Evolutionary conservation across 345 rosid genomes (phyloP).

Genomic region (Excoecaria cochinchinensis): DNA sequence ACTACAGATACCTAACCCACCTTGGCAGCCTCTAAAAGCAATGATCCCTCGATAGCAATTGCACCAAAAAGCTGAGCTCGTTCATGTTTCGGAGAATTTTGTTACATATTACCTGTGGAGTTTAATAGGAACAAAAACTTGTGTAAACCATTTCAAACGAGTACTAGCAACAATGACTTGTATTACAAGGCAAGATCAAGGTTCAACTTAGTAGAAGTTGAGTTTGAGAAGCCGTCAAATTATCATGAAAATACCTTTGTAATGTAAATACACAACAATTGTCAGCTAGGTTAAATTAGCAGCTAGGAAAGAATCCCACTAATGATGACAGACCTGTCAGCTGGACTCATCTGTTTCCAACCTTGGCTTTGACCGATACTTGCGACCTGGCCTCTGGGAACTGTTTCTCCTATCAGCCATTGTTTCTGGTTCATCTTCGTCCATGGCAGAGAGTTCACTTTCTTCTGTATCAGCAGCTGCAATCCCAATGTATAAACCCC

Average conservation of each 20-base stretch:
- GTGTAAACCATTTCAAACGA: no score
- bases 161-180: not conserved
- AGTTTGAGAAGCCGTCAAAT: not conserved
- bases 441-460: slow-evolving; percentile 14
- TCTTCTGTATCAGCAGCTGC: slow-evolving; percentile 14
- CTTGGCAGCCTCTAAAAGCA: no score
- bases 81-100: no score
- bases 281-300: not conserved
- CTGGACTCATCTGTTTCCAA: slow-evolving; percentile 36
- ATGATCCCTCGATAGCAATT: no score
- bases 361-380: slow-evolving; percentile 52
- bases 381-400: slow-evolving; percentile 43
- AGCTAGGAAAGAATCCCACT: not conserved
- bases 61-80: no score
- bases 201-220: not conserved
- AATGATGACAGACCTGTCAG: not conserved
- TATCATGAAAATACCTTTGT: not conserved
- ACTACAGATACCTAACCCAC: no score
- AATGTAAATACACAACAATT: not conserved
- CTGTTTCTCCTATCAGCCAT: slow-evolving; percentile 13
- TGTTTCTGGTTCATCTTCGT: slow-evolving; percentile 25
- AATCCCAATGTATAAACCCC: not conserved
- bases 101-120: no score
- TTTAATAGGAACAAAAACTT: no score
- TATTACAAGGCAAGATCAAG: not conserved